phyloP scores from a whole-genome alignment of 345 rosid genomes.

The Capsella bursapastoris region DNA sequence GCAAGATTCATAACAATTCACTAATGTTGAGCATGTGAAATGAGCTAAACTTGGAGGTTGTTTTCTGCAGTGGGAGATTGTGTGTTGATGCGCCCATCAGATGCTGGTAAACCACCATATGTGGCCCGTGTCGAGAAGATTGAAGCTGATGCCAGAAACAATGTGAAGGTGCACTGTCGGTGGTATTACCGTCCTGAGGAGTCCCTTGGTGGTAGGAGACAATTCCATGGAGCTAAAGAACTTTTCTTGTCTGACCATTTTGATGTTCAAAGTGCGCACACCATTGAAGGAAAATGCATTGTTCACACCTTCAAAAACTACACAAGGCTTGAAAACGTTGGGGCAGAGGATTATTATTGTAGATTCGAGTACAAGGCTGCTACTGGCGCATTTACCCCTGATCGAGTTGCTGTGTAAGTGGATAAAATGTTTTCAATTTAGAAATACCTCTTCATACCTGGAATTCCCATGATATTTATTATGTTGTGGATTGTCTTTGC shows the following conservation, averaged over 20 bases:
- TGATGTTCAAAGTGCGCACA: constrained; percentile 82
- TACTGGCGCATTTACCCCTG: constrained; percentile 80
- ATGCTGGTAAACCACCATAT: constrained; percentile 76
- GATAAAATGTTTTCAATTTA: neutral
- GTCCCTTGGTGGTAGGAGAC: constrained; percentile 86
- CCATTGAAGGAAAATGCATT: constrained; percentile 80
- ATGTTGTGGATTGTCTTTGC: constrained; percentile 19
- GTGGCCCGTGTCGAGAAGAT: constrained; percentile 86
- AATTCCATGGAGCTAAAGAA: constrained; percentile 86
- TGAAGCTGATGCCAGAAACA: constrained; percentile 78
- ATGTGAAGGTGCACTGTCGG: constrained; percentile 72
- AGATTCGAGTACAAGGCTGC: constrained; percentile 85
- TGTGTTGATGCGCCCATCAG: constrained; percentile 86
- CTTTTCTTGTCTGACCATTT: constrained; percentile 77
- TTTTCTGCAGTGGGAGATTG: constrained; percentile 68
- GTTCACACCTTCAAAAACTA: constrained; percentile 87
- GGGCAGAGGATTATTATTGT: constrained; percentile 83
- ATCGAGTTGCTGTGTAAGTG: constrained; percentile 88
- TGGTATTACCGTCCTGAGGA: constrained; percentile 95
- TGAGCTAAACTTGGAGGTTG: constrained; percentile 31
- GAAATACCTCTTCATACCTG: neutral
- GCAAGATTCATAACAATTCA: neutral
- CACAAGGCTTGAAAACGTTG: constrained; percentile 83
- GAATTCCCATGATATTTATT: neutral
- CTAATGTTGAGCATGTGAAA: neutral